A percentile compares a stretch with the other conserved stretches of the same genome.
Conservation (phyloP, 1,284 basidiomycete genomes). For the Rhodotorula sp. region DNA sequence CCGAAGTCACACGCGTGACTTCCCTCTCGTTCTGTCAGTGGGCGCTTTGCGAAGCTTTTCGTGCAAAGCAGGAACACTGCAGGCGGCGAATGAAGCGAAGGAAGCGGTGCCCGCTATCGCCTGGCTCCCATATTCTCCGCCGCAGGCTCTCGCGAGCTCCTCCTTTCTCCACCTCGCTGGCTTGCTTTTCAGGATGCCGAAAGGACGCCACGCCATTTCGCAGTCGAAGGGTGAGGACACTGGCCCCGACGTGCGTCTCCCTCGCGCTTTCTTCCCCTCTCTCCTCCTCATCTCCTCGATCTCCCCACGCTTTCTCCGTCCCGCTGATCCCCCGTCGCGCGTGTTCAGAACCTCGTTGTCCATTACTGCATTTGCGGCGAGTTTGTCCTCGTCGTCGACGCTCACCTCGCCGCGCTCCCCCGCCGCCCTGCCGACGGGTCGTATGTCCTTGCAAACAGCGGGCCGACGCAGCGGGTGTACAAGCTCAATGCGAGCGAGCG, state of each 20-base stretch:
- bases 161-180: neutral
- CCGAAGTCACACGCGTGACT: no score
- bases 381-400: constrained; percentile 33
- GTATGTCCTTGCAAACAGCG: constrained; percentile 23
- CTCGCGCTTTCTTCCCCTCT: neutral
- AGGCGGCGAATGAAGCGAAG: no score
- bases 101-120: no score
- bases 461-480: constrained; percentile 21
- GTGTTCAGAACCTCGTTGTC: constrained; percentile 18
- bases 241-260: neutral
- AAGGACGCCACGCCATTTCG: constrained; percentile 2
- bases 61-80: no score
- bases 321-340: no score
- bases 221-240: constrained; percentile 1
- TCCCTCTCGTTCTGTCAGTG: no score
- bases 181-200: neutral
- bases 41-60: no score
- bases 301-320: no score
- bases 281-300: neutral
- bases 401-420: constrained; percentile 18
- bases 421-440: constrained; percentile 30
- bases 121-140: no score
- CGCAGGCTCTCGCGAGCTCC: neutral
- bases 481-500: constrained; percentile 32
- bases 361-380: constrained; percentile 39